Percentiles rank a stretch among this genome's conserved stretches.
These are phyloP conservation scores for Papiliotrema fonsecae DNA, from an alignment of 1,284 basidiomycete species.

Conservation along the genomic window DNA sequence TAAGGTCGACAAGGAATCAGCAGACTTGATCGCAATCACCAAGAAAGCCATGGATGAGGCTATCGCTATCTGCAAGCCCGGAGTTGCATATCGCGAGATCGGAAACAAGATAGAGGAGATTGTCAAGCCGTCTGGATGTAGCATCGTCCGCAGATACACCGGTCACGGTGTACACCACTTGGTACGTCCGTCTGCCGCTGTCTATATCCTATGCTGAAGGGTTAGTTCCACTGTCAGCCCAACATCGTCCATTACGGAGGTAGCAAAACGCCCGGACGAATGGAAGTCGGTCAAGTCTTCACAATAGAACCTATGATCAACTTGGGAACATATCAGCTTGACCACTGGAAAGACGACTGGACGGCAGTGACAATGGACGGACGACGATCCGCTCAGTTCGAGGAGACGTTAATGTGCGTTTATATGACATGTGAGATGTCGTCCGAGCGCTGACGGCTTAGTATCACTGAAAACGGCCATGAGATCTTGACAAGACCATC, in stretches of 20 bases:
- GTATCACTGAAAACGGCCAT: constrained; percentile 84
- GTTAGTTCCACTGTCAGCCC: constrained; percentile 43
- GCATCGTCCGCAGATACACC: constrained; percentile 80
- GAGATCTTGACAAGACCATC: constrained; percentile 71
- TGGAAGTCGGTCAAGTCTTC: constrained; percentile 50
- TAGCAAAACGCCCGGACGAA: constrained; percentile 49
- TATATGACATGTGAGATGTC: background rate
- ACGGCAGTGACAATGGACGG: constrained; percentile 87
- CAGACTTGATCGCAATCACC: constrained; percentile 72
- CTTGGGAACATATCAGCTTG: constrained; percentile 55
- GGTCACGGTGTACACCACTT: constrained; percentile 85
- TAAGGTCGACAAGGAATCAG: constrained; percentile 72
- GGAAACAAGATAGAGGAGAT: constrained; percentile 64
- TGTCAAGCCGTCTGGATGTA: constrained; percentile 70
- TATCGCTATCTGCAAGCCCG: constrained; percentile 85
- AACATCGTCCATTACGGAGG: constrained; percentile 50
- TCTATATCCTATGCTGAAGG: too few species aligned
- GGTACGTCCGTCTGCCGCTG: constrained; percentile 59
- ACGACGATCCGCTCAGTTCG: constrained; percentile 85
- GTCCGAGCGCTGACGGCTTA: constrained; percentile 41
- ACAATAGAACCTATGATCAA: constrained; percentile 76
- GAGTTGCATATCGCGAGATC: constrained; percentile 64
- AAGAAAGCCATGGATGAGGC: constrained; percentile 78
- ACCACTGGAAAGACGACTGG: constrained; percentile 61
- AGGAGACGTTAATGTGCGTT: constrained; percentile 82